Conservation (phyloP, 2,329 filamentous ascomycete species). For the Diaporthe batatas region DNA sequence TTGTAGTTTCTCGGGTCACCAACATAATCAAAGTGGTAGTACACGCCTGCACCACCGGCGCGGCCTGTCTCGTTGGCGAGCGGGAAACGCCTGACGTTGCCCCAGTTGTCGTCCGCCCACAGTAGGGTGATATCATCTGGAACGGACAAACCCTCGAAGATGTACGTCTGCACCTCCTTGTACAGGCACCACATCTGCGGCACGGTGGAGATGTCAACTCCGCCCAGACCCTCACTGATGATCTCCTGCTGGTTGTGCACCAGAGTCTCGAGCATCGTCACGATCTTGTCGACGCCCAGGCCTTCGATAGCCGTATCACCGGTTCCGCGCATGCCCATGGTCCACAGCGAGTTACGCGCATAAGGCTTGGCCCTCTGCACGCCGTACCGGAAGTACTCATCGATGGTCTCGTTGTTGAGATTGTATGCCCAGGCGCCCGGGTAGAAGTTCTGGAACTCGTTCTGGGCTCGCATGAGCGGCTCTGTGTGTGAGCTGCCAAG, state of each 20-base stretch:
- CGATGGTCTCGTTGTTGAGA: slow-evolving; percentile 76
- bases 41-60: slow-evolving; percentile 74
- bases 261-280: slow-evolving; percentile 69
- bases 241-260: slow-evolving; percentile 72
- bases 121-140: slow-evolving; percentile 77
- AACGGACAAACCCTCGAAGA: slow-evolving; percentile 71
- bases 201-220: slow-evolving; percentile 62
- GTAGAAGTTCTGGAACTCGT: slow-evolving; percentile 67
- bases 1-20: slow-evolving; percentile 63
- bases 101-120: slow-evolving; percentile 79
- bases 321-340: slow-evolving; percentile 77
- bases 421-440: slow-evolving; percentile 78
- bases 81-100: slow-evolving; percentile 74
- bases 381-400: slow-evolving; percentile 77
- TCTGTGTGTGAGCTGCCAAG: slow-evolving; percentile 81
- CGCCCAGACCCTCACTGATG: slow-evolving; percentile 67
- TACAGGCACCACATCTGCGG: slow-evolving; percentile 82
- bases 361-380: slow-evolving; percentile 75
- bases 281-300: slow-evolving; percentile 68
- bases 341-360: slow-evolving; percentile 74
- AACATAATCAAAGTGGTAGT: slow-evolving; percentile 71
- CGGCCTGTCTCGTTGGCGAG: slow-evolving; percentile 70
- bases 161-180: slow-evolving; percentile 80
- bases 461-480: slow-evolving; percentile 74
- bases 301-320: slow-evolving; percentile 73